phyloP scores from a whole-genome alignment of 306 rosid genomes.

The Vigna angularis region DNA sequence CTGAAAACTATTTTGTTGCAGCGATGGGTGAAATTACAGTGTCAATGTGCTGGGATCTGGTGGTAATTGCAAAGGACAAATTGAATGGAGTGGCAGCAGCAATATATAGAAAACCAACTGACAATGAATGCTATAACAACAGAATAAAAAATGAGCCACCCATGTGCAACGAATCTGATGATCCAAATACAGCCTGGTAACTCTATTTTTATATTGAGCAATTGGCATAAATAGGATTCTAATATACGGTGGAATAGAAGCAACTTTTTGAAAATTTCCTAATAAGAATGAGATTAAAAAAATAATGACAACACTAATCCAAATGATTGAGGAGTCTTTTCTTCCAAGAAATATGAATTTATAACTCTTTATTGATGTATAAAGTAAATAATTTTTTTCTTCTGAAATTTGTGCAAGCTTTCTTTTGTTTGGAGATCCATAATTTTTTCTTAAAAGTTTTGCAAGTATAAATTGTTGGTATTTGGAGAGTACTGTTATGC shows the following conservation, averaged over 20 bases:
- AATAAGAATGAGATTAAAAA: background rate
- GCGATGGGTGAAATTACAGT: constrained; percentile 72
- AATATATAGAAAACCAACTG: constrained; percentile 77
- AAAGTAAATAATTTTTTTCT: background rate
- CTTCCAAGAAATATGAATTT: constrained; percentile 9
- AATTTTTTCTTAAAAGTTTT: constrained; percentile 15
- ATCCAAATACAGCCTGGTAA: constrained; percentile 83
- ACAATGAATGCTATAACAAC: constrained; percentile 73
- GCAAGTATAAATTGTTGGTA: constrained; percentile 15
- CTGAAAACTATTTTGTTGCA: constrained; percentile 46
- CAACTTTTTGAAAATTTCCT: constrained; percentile 8
- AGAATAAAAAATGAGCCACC: constrained; percentile 68
- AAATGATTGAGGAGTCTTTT: constrained; percentile 5
- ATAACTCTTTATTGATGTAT: background rate
- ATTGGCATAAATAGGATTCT: constrained; percentile 12
- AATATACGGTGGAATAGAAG: background rate
- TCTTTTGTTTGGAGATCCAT: constrained; percentile 20
- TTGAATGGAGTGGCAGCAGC: constrained; percentile 79
- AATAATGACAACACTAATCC: background rate
- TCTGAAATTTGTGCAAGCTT: constrained; percentile 6
- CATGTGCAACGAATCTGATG: constrained; percentile 74
- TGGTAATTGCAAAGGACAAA: constrained; percentile 66
- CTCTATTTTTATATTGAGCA: background rate
- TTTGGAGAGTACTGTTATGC: background rate
- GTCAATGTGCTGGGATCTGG: constrained; percentile 88